Evolutionary conservation across 2,329 filamentous ascomycete genomes (phyloP).

Genomic region (Simplicillium sp.): DNA sequence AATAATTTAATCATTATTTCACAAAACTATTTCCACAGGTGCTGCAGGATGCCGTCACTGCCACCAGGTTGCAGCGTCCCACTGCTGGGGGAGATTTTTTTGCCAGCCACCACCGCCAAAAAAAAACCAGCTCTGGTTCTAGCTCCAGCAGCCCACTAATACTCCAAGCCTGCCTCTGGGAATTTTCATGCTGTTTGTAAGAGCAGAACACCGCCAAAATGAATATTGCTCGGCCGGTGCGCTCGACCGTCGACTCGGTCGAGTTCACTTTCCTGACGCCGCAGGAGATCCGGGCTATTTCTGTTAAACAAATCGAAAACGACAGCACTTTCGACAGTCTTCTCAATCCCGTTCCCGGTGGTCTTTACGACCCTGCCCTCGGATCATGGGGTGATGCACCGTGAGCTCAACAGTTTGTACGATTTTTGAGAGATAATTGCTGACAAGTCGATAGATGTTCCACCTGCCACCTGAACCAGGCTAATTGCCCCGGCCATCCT

Average conservation of each 20-base stretch:
- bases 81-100: constrained; percentile 13
- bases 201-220: constrained; percentile 27
- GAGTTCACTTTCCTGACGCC: constrained; percentile 80
- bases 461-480: constrained; percentile 79
- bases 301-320: constrained; percentile 90
- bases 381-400: constrained; percentile 80
- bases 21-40: too few relatives aligned
- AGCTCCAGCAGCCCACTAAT: constrained; percentile 7
- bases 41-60: too few relatives aligned
- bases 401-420: constrained; percentile 35
- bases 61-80: too few relatives aligned
- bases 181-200: constrained; percentile 5
- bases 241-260: constrained; percentile 75
- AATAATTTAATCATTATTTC: too few relatives aligned
- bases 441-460: constrained; percentile 55
- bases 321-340: constrained; percentile 89
- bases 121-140: constrained; percentile 8
- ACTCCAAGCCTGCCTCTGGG: constrained; percentile 3
- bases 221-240: constrained; percentile 72
- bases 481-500: constrained; percentile 81
- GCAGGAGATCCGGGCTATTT: constrained; percentile 77
- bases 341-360: constrained; percentile 79
- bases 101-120: constrained; percentile 14
- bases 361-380: constrained; percentile 85
- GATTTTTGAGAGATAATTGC: constrained; percentile 5